Evolutionary conservation across 2,329 filamentous ascomycete genomes (phyloP).

Genomic region (Lachnellula cervina): DNA sequence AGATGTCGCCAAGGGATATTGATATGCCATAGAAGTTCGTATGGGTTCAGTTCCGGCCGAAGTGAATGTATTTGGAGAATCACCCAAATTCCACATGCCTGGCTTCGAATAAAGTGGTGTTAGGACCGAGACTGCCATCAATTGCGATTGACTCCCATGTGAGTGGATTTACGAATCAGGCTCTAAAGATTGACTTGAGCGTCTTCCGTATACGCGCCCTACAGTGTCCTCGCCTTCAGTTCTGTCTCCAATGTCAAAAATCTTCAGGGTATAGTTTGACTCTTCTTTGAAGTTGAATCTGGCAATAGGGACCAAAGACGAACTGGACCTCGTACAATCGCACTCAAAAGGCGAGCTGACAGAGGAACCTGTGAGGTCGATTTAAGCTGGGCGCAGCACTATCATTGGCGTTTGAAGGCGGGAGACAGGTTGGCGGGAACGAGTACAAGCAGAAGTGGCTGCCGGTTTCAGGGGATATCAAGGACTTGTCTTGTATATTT

Average conservation of each 20-base stretch:
- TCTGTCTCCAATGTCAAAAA: background rate
- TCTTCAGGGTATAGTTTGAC: background rate
- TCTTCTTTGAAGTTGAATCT: background rate
- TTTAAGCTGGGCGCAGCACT: constrained; percentile 20
- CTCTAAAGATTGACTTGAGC: background rate
- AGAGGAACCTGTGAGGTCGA: constrained; percentile 16
- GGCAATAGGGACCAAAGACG: constrained; percentile 1
- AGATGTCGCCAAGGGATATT: constrained; percentile 24
- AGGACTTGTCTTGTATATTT: constrained; percentile 18
- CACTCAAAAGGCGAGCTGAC: constrained; percentile 13
- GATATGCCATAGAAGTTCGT: constrained; percentile 27
- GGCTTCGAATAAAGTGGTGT: constrained; percentile 26
- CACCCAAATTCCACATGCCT: constrained; percentile 29
- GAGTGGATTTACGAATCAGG: constrained; percentile 1
- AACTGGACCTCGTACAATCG: constrained; percentile 9
- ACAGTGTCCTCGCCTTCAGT: background rate
- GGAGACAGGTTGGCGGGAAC: constrained; percentile 16
- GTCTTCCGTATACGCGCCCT: background rate
- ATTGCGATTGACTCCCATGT: constrained; percentile 23
- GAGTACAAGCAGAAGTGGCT: constrained; percentile 15
- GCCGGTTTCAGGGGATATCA: constrained; percentile 16
- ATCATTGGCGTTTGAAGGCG: constrained; percentile 20
- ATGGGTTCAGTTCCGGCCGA: constrained; percentile 19
- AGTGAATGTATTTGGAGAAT: constrained; percentile 22
- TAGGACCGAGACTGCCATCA: constrained; percentile 33